A percentile compares a stretch with the other conserved stretches of the same genome.
phyloP scores from a whole-genome alignment of 129 eudicot species.

The Mikania micrantha region DNA sequence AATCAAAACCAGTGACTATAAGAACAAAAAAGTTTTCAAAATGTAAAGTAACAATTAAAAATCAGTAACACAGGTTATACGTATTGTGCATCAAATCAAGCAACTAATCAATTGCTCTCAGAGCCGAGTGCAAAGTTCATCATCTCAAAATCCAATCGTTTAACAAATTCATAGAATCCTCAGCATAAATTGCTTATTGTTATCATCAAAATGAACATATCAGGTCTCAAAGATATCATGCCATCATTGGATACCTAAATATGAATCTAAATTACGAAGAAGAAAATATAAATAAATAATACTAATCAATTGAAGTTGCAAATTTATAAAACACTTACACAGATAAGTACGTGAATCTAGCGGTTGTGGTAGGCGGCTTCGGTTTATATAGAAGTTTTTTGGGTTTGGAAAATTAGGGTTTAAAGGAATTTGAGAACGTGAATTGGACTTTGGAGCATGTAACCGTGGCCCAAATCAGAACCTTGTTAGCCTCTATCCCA shows the following conservation, averaged over 20 bases:
- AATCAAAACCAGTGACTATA: neutral
- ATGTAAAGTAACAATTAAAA: no score
- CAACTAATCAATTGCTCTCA: slow-evolving; percentile 34
- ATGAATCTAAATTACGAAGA: neutral
- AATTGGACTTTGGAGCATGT: neutral
- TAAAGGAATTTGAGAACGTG: neutral
- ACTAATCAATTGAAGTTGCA: neutral
- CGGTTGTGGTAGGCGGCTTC: neutral
- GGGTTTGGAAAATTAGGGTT: slow-evolving; percentile 27
- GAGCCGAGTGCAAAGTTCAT: slow-evolving; percentile 62
- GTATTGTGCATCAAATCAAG: slow-evolving; percentile 37
- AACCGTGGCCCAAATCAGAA: neutral
- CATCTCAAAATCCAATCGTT: slow-evolving; percentile 17
- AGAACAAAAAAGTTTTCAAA: no score
- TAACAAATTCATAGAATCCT: slow-evolving; percentile 3
- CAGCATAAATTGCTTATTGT: slow-evolving; percentile 35
- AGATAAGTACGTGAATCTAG: neutral
- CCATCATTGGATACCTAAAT: slow-evolving; percentile 30
- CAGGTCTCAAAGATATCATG: slow-evolving; percentile 54
- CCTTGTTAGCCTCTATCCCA: no score
- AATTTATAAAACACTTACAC: neutral
- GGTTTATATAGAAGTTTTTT: slow-evolving; percentile 15
- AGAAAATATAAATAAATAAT: no score
- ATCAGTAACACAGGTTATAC: neutral
- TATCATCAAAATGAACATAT: slow-evolving; percentile 27